Base-by-base conservation (phyloP, 225 moss, liverwort and hornwort species). In the Straminergon stramineum region DNA sequence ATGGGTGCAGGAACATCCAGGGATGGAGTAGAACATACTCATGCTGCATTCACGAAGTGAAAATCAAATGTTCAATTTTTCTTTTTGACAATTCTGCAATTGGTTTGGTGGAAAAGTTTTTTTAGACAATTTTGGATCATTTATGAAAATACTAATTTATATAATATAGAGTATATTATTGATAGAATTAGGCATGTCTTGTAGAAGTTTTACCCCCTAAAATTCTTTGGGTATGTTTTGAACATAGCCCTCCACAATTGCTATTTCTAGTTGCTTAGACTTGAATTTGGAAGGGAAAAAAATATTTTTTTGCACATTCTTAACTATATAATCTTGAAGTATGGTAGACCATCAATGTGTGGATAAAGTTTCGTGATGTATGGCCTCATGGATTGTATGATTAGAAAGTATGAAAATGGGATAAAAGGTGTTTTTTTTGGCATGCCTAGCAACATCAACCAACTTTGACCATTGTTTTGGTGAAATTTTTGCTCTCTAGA, bases 361-460 rank as follows among this genome's bases (percentile, higher is more conserved):
- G 1, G 15, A 24, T 10, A 57, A n/a, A 57, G 16, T 79, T 57
- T 57, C 2, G 7, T 7, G 17, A 17, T 79, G 6, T 79, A n/a
- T 35, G 24, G 4, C 6, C 2, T 24, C 1, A 15, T 0, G 3
- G 4, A 26, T 57, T 1, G 1, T 26, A 57, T 26, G 15, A n/a
- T 56, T 37, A 10, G 15, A n/a, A 57, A 1, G 14, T 24, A 15
- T 79, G 3, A 37, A 55, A 56, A 79, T n/a, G 10, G 3, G 3
- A 6, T 35, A 4, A 53, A 13, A 53, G 13, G 5, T 8, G 24
- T 26, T 15, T 32, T 23, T 22, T 4, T 0, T 1, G 2, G 1
- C 3, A 26, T 13, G 7, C 2, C 7, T 31, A 0, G 11, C 9
- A 3, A 0, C 28, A 27, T 43, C 3, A 43, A 0, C 1, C 27